phyloP scores from a whole-genome alignment of 371 early-diverging fungal genomes.

The Ordospora colligata region DNA sequence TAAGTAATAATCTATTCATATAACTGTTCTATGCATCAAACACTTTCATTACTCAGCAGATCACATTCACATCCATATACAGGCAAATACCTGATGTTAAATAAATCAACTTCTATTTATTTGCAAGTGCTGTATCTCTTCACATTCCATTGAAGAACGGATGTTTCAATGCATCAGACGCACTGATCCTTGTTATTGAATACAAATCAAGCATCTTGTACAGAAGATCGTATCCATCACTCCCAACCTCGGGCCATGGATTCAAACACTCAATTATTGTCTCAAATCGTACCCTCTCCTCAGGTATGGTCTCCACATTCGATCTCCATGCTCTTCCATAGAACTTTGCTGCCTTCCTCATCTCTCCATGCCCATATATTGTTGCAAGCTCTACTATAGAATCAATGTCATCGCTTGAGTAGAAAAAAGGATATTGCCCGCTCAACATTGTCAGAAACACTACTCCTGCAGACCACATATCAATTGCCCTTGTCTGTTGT shows the following conservation, averaged over 20 bases:
- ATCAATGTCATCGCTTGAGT: constrained; percentile 74
- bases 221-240: constrained; percentile 57
- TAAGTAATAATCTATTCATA: too few relatives aligned
- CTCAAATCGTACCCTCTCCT: constrained; percentile 58
- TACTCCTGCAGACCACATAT: constrained; percentile 88
- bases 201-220: constrained; percentile 59
- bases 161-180: constrained; percentile 59
- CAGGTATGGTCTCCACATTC: constrained; percentile 57
- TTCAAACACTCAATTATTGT: constrained; percentile 47
- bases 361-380: constrained; percentile 71
- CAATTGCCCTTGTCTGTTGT: constrained; percentile 73
- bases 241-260: constrained; percentile 14
- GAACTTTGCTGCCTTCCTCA: constrained; percentile 64
- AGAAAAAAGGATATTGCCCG: constrained; percentile 80
- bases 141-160: constrained; percentile 45
- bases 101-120: neutral
- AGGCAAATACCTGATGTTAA: neutral
- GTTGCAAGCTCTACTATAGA: constrained; percentile 76
- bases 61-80: too few relatives aligned
- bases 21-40: too few relatives aligned
- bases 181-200: constrained; percentile 52
- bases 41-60: too few relatives aligned
- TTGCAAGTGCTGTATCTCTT: neutral
- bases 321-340: constrained; percentile 60
- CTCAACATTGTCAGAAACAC: constrained; percentile 73